A percentile compares a stretch with the other conserved stretches of the same genome.
phyloP scores from a whole-genome alignment of 225 moss, liverwort and hornwort genomes.

The Straminergon stramineum region DNA sequence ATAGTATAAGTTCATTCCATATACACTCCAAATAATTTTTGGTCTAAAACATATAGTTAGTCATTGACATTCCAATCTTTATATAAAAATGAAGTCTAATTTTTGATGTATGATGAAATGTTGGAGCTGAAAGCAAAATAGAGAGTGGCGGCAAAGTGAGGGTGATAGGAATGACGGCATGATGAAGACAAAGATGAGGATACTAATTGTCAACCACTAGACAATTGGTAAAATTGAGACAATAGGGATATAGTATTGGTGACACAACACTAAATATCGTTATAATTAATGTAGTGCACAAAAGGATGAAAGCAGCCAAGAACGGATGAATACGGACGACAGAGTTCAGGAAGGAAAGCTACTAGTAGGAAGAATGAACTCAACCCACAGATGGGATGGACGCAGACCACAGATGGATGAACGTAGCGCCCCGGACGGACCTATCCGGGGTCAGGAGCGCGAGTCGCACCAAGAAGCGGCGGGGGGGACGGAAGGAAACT shows the following conservation, averaged over 20 bases:
- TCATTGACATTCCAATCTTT: neutral
- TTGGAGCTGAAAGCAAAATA: neutral
- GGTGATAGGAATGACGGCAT: fast-evolving
- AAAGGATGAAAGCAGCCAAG: neutral
- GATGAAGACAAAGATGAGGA: neutral
- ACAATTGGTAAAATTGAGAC: neutral
- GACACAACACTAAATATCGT: neutral
- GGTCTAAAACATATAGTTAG: neutral
- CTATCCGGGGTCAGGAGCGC: neutral
- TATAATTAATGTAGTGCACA: neutral
- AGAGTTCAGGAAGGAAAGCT: no score
- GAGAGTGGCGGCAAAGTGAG: fast-evolving
- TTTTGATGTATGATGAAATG: fast-evolving
- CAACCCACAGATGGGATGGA: neutral
- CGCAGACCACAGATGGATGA: neutral
- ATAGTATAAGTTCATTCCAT: neutral
- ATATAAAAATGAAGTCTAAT: neutral
- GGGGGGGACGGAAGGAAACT: neutral
- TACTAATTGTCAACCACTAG: fast-evolving
- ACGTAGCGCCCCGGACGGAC: neutral
- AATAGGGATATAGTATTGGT: neutral
- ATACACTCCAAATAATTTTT: neutral
- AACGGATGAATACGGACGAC: neutral
- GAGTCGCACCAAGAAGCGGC: neutral
- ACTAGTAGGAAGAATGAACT: neutral